Evolutionary conservation across 352 stramenopile genomes (phyloP).

Genomic region (Phytophthora brassicae): DNA sequence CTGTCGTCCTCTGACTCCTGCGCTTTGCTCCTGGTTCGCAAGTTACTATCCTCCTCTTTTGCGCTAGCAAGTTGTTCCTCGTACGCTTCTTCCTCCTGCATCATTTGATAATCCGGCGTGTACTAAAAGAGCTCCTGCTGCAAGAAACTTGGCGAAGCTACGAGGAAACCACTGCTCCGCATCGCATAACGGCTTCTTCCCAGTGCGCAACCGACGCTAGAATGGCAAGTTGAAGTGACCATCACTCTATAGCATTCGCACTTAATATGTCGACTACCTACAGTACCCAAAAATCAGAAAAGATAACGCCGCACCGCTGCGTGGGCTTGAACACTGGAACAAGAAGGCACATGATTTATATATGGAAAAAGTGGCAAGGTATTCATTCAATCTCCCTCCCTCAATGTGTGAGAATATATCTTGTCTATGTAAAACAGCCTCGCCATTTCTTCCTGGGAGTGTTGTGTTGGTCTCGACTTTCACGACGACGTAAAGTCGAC

Average conservation of each 20-base stretch:
- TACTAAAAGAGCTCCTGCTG: not conserved
- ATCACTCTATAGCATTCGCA: constrained; percentile 17
- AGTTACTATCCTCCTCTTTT: constrained; percentile 21
- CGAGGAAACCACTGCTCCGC: constrained; percentile 7
- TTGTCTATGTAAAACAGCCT: constrained; percentile 54
- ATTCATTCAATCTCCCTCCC: constrained; percentile 41
- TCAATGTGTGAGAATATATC: constrained; percentile 44
- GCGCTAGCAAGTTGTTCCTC: not conserved
- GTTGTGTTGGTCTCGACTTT: constrained; percentile 27
- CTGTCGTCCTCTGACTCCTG: constrained; percentile 1
- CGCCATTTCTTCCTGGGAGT: constrained; percentile 33
- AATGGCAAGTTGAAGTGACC: constrained; percentile 30
- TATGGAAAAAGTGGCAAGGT: constrained; percentile 34
- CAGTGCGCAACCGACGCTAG: constrained; percentile 5
- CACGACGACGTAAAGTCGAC: constrained; percentile 6
- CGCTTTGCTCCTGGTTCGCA: not conserved
- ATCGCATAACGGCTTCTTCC: constrained; percentile 18
- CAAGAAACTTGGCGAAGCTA: not conserved
- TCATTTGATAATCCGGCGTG: constrained; percentile 10
- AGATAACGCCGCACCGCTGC: no score
- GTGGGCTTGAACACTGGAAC: no score
- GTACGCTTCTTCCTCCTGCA: constrained; percentile 18
- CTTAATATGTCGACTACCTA: no score
- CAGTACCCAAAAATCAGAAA: no score
- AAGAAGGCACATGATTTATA: not conserved